Evolutionary conservation across 2,329 filamentous ascomycete genomes (phyloP).

Genomic region (Cytospora piceae): DNA sequence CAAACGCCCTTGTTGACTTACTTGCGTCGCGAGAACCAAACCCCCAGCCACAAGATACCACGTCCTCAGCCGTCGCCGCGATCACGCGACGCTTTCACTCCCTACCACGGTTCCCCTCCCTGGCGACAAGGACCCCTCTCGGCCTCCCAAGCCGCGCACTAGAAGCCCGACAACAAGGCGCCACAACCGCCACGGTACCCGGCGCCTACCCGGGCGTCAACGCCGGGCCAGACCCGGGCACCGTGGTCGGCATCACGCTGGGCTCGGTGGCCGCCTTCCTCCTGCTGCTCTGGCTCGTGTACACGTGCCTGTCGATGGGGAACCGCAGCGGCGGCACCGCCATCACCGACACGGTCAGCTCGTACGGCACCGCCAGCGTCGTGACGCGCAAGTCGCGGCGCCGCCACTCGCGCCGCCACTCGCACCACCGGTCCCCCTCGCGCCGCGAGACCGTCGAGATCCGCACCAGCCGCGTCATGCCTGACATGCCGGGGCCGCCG

Average conservation of each 20-base stretch:
- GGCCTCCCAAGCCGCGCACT: constrained; percentile 30
- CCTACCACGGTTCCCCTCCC: constrained; percentile 9
- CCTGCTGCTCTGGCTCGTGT: constrained; percentile 41
- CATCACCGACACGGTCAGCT: constrained; percentile 24
- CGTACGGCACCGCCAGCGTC: constrained; percentile 34
- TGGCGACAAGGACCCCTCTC: constrained; percentile 16
- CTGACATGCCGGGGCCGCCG: background rate
- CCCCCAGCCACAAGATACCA: constrained; percentile 21
- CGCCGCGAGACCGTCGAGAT: constrained; percentile 38
- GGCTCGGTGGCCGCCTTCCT: constrained; percentile 50
- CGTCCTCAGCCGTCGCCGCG: constrained; percentile 3
- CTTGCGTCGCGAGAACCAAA: constrained; percentile 12
- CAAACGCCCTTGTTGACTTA: constrained; percentile 11
- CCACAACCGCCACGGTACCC: constrained; percentile 38
- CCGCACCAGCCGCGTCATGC: constrained; percentile 24
- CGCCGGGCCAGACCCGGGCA: constrained; percentile 38
- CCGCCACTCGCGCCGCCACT: constrained; percentile 28
- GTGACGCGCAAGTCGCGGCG: constrained; percentile 34
- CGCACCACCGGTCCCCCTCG: constrained; percentile 29
- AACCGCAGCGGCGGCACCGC: constrained; percentile 25
- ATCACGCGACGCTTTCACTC: constrained; percentile 17
- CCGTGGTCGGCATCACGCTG: constrained; percentile 46
- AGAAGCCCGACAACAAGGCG: constrained; percentile 31
- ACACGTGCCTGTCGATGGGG: constrained; percentile 40
- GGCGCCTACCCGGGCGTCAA: constrained; percentile 37